Base-by-base conservation (phyloP, 2,329 filamentous ascomycete genomes). In the Pezicula radicicola region DNA sequence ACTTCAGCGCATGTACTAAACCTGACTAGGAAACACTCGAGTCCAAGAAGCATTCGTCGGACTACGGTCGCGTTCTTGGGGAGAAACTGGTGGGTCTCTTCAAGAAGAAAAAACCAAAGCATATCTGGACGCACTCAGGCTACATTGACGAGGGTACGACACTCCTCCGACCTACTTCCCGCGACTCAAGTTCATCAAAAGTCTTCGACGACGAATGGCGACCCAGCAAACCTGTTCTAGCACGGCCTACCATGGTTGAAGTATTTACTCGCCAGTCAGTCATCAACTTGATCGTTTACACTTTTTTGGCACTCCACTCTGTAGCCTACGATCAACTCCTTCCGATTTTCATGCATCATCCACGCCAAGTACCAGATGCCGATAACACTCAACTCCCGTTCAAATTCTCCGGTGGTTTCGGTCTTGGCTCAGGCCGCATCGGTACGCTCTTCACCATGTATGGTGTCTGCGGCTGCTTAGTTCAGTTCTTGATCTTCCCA, bases 401-500 rank as follows among this genome's bases (percentile, higher is more conserved):
- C 63, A 87, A 89, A 63, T 97, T 97, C 64, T 78, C 80, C 2
- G 87, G 90, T 36, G 91, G 91, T 0, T 95, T 95, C 64, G 91
- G 91, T 1, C 68, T 84, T 63, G 75, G 81, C 45, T 87, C 89
- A 1, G 81, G 84, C 53, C 78, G 82, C 46, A 97, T 97, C 58
- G 93, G 93, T 10, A 79, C 89, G 33, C 84, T 96, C 53, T 96
- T 95, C 68, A 94, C 89, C 1, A 63, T 89, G 4, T 95, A 93
- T 67, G 91, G 91, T 18, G 74, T 95, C 48, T 75, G 84, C 9
- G 91, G 89, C 59, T 90, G 92, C 63, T 60, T 94, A 16, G 81
- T 91, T 43, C 94, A 97, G 67, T 96, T 99, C 68, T 73, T 94
- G 47, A 64, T 95, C 50, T 97, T 96, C 66, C 91, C 93, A 0